Percentiles rank a stretch among this genome's conserved stretches.
Conservation (phyloP, 179 eudicot genomes). For the Silene vulgaris region DNA sequence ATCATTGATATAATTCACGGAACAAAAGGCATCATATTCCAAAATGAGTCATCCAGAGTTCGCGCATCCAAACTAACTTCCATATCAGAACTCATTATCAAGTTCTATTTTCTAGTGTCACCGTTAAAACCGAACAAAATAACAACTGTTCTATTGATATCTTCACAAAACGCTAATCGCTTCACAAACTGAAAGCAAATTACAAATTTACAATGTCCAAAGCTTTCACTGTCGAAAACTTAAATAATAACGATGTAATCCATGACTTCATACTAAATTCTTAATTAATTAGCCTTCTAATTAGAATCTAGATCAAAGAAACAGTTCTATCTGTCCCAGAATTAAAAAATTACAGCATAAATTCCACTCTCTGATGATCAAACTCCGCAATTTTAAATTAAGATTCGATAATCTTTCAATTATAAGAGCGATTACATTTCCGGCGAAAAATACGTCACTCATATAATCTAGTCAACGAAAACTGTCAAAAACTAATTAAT, state of each 20-base stretch:
- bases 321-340: neutral
- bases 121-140: neutral
- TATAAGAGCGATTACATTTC: constrained; percentile 1
- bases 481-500: neutral
- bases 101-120: neutral
- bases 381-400: neutral
- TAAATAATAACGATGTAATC: neutral
- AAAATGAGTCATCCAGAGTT: neutral
- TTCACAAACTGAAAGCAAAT: neutral
- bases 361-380: neutral
- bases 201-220: neutral
- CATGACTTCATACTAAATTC: neutral
- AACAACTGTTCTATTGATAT: constrained; percentile 7
- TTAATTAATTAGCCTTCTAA: constrained; percentile 1
- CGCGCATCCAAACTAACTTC: neutral
- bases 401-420: constrained; percentile 10
- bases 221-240: neutral
- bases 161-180: neutral
- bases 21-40: neutral
- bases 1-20: neutral
- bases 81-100: neutral
- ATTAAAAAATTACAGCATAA: neutral
- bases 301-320: constrained; percentile 3
- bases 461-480: constrained; percentile 24
- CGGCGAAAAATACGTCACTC: neutral